These are phyloP conservation scores for Aspergillus ostianus DNA, from an alignment of 495 filamentous ascomycete genomes.

Conservation along the genomic window DNA sequence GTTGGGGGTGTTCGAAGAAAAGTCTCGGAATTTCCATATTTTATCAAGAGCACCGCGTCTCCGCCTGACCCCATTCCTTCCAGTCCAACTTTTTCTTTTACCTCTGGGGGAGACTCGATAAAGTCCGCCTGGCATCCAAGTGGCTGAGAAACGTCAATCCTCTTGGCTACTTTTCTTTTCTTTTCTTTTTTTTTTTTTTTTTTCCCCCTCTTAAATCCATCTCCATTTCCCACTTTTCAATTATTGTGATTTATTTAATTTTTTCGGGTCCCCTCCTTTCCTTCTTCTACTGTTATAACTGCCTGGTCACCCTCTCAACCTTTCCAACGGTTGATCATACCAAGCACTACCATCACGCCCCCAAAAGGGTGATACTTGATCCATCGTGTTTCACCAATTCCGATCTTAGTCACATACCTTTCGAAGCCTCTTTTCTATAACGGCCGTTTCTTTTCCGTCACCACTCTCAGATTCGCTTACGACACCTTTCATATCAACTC, in stretches of 20 bases:
- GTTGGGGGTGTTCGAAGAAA: constrained; percentile 16
- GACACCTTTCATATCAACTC: background rate
- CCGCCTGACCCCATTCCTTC: constrained; percentile 3
- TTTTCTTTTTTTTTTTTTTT: too few relatives aligned
- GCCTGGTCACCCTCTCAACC: background rate
- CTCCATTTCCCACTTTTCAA: background rate
- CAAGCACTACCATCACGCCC: background rate
- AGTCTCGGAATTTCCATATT: constrained; percentile 4
- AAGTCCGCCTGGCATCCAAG: background rate
- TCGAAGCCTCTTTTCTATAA: background rate
- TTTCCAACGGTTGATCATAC: background rate
- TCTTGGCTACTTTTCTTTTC: too few relatives aligned
- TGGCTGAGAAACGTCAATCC: constrained; percentile 8
- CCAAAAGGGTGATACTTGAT: background rate
- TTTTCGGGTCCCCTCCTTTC: background rate
- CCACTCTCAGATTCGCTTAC: background rate
- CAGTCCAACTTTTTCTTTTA: constrained; percentile 1
- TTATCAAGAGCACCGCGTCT: background rate
- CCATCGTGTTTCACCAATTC: background rate
- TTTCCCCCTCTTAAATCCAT: background rate
- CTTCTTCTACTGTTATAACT: background rate
- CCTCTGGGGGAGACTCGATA: background rate
- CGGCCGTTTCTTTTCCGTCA: background rate
- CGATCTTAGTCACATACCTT: too few relatives aligned
- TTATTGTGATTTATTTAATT: background rate